These are phyloP conservation scores for Phytophthora cajani DNA, from an alignment of 352 stramenopile species.

Conservation along the genomic window DNA sequence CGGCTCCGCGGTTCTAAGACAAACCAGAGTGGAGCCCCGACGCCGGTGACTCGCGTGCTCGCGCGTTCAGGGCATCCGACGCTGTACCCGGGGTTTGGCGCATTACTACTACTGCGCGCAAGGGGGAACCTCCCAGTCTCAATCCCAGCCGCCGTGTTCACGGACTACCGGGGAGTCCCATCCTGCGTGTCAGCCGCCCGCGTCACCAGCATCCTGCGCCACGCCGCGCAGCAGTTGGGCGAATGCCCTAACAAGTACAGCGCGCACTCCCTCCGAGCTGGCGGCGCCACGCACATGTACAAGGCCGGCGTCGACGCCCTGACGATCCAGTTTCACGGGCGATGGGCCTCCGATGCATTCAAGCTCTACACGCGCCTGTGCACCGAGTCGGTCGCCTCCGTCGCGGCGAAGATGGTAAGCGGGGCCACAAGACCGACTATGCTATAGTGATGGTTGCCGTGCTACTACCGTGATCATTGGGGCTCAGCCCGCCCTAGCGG, in stretches of 20 bases:
- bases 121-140: background rate
- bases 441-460: background rate
- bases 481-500: background rate
- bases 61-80: background rate
- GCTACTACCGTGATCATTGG: background rate
- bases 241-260: background rate
- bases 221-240: background rate
- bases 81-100: conserved; percentile 4
- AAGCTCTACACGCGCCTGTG: conserved; percentile 6
- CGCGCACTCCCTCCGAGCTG: conserved; percentile 6
- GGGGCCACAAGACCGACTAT: background rate
- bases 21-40: background rate
- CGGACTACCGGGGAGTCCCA: background rate
- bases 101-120: background rate
- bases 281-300: conserved; percentile 16
- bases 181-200: background rate
- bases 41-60: background rate
- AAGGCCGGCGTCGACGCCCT: background rate
- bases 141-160: conserved; percentile 1
- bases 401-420: conserved; percentile 1
- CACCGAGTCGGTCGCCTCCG: background rate
- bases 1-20: conserved; percentile 13
- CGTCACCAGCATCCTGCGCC: background rate
- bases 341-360: conserved; percentile 9
- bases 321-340: conserved; percentile 13